Base-by-base conservation (phyloP, 345 rosid species). In the Luvunga scandens region DNA sequence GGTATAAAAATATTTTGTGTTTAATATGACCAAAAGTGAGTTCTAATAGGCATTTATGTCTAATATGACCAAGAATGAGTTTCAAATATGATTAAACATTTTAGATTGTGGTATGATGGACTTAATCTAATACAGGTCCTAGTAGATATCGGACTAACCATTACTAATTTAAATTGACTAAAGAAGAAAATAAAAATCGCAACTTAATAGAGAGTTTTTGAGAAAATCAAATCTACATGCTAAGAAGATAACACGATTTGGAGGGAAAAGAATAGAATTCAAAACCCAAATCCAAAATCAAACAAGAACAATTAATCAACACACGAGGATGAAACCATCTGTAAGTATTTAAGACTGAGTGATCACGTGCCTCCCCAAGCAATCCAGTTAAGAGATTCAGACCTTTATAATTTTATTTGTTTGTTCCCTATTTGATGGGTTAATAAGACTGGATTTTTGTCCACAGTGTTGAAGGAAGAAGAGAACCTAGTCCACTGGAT, bases 351-450 rank as follows among this genome's bases (percentile, higher is more conserved):
- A 57, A 36, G 53, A 34, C 33, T 34, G 75, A 36, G n/a, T 2
- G 50, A 45, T 83, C 82, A 78, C 78, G 67, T 78, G 80, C 71
- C 33, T 69, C 74, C 76, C 55, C 70, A 76, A 66, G 80, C 72
- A 57, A 31, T 84, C 75, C 84, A 78, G 80, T 21, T 39, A 69
- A 68, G 75, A 75, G 83, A 83, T 74, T 77, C 81, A 66, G 86
- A 81, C 84, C n/a, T n/a, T n/a, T n/a, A n/a, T n/a, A n/a, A n/a
- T 38, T 14, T 39, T 10, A 9, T 42, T 71, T 45, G 10, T 55
- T 30, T 83, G 16, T 39, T 66, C 42, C 22, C 59, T 16, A 18
- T 34, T 66, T 55, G 14, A 48, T 38, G 63, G 57, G 42, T 67
- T 9, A 22, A 36, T 24, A n/a, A 27, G 6, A 45, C 1, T 34